A percentile compares a stretch with the other conserved stretches of the same genome.
These are phyloP conservation scores for Hura crepitans DNA, from an alignment of 441 rosid species.

Conservation along the genomic window DNA sequence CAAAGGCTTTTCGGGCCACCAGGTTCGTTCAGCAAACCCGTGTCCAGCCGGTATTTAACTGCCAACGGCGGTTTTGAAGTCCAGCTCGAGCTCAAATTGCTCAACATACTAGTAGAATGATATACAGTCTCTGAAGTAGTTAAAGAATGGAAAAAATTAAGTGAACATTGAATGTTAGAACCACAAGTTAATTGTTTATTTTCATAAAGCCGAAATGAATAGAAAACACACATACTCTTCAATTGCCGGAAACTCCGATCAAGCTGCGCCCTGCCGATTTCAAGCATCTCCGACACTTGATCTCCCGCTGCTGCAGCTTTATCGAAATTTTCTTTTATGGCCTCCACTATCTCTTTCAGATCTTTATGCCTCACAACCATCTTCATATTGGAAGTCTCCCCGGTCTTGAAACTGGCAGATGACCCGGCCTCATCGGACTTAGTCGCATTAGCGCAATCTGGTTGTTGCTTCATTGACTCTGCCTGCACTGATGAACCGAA, in stretches of 20 bases:
- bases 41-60: conserved; percentile 72
- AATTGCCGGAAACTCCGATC: conserved; percentile 84
- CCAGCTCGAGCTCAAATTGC: conserved; percentile 89
- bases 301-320: conserved; percentile 75
- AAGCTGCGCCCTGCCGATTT: conserved; percentile 76
- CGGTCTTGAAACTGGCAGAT: conserved; percentile 50
- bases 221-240: conserved; percentile 55
- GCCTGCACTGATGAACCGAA: conserved; percentile 47
- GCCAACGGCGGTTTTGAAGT: conserved; percentile 87
- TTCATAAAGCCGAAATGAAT: too few relatives aligned
- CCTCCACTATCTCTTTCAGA: conserved; percentile 81
- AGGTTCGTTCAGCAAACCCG: conserved; percentile 46
- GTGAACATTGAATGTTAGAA: not conserved
- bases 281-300: conserved; percentile 75
- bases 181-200: too few relatives aligned
- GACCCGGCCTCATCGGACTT: conserved; percentile 50
- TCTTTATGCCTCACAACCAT: conserved; percentile 88
- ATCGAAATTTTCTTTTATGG: conserved; percentile 71
- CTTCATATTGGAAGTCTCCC: conserved; percentile 55
- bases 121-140: conserved; percentile 71
- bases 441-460: conserved; percentile 24
- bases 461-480: conserved; percentile 39
- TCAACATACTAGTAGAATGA: conserved; percentile 80
- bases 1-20: conserved; percentile 72
- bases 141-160: too few relatives aligned